Evolutionary conservation across 1,284 basidiomycete genomes (phyloP).

Genomic region (Cerioporus squamosus): DNA sequence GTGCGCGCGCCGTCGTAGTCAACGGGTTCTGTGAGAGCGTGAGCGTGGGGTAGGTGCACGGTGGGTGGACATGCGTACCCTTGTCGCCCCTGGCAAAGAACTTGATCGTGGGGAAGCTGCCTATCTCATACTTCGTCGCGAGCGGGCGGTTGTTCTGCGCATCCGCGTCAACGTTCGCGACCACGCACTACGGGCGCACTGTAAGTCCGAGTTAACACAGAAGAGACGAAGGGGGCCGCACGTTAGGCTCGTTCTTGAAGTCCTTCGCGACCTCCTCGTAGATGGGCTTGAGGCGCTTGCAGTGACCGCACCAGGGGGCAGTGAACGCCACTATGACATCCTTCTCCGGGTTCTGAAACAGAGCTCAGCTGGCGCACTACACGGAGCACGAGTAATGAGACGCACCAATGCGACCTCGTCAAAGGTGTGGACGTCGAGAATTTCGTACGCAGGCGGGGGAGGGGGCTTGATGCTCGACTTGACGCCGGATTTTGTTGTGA

Average conservation of each 20-base stretch:
- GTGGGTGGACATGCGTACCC: not conserved
- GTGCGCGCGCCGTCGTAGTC: conserved; percentile 72
- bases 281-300: conserved; percentile 85
- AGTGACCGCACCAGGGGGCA: conserved; percentile 88
- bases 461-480: conserved; percentile 88
- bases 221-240: conserved; percentile 37
- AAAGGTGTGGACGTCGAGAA: conserved; percentile 78
- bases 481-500: conserved; percentile 77
- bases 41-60: not conserved
- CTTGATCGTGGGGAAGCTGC: conserved; percentile 89
- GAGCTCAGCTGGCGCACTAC: conserved; percentile 1
- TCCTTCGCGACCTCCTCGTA: conserved; percentile 86
- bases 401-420: conserved; percentile 74
- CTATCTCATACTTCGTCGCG: conserved; percentile 75
- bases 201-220: no score
- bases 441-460: conserved; percentile 72
- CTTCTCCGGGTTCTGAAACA: conserved; percentile 68
- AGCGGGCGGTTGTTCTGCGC: conserved; percentile 79
- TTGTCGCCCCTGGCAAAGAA: conserved; percentile 82
- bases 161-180: conserved; percentile 93
- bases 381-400: not conserved
- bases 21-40: conserved; percentile 45
- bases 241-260: conserved; percentile 80
- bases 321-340: conserved; percentile 93
- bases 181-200: conserved; percentile 64